phyloP scores from a whole-genome alignment of 2,329 filamentous ascomycete genomes.

The Claviceps fusiformis region DNA sequence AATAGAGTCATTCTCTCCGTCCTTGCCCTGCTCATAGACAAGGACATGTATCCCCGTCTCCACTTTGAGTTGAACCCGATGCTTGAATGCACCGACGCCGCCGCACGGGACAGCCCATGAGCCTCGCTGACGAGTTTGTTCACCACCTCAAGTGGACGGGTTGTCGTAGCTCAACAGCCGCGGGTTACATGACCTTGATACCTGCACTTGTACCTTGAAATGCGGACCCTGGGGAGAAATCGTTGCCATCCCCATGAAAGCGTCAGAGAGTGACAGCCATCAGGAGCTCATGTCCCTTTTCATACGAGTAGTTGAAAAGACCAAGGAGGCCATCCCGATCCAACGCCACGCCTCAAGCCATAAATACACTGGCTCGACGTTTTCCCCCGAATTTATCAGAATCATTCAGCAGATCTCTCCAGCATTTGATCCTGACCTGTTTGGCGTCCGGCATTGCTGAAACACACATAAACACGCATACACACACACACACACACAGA shows the following conservation, averaged over 20 bases:
- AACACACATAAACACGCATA: too few relatives aligned
- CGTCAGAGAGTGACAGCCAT: neutral
- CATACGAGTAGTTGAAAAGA: neutral
- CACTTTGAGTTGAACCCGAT: neutral
- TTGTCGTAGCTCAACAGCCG: neutral
- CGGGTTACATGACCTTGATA: neutral
- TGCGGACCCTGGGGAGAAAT: neutral
- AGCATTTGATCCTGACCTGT: neutral
- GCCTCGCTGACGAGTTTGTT: conserved; percentile 2
- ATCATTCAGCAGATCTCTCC: neutral
- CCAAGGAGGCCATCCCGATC: neutral
- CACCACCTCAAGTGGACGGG: neutral
- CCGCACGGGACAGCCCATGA: conserved; percentile 6
- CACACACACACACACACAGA: too few relatives aligned
- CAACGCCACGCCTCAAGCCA: conserved; percentile 1
- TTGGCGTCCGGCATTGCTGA: neutral
- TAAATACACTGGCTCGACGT: neutral
- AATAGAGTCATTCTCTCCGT: neutral
- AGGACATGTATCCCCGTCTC: neutral
- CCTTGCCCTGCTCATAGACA: neutral
- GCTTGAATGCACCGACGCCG: conserved; percentile 1
- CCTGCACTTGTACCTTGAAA: neutral
- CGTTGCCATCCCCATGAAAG: neutral
- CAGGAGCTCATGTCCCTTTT: conserved; percentile 2
- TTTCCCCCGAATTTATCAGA: neutral